phyloP scores from a whole-genome alignment of 108 stramenopile genomes.

The Cylindrotheca fusiformis region DNA sequence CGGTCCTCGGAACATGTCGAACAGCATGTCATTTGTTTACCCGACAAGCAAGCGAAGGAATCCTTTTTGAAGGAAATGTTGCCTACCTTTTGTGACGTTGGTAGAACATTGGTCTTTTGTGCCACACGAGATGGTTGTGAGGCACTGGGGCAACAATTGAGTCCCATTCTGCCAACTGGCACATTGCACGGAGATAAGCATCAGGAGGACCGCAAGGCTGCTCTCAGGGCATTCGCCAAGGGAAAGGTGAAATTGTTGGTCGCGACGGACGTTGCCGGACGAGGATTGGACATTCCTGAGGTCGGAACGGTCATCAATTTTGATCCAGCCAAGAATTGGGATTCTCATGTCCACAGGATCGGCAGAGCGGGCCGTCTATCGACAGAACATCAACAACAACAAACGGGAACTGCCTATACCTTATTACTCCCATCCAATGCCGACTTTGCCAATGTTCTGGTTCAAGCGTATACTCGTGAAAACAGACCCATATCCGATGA shows the following conservation, averaged over 20 bases:
- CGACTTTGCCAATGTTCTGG: constrained; percentile 64
- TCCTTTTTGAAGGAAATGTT: constrained; percentile 71
- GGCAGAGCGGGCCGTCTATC: constrained; percentile 96
- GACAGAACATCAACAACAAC: constrained; percentile 47
- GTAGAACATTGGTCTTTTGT: constrained; percentile 79
- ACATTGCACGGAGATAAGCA: constrained; percentile 98
- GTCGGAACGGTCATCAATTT: constrained; percentile 91
- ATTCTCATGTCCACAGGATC: constrained; percentile 93
- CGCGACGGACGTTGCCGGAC: constrained; percentile 98
- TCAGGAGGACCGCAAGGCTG: constrained; percentile 88
- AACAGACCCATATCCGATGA: constrained; percentile 55
- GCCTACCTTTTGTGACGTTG: constrained; percentile 55
- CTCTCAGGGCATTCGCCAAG: constrained; percentile 84
- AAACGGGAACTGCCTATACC: constrained; percentile 74
- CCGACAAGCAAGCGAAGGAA: constrained; percentile 47
- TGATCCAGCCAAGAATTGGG: constrained; percentile 91
- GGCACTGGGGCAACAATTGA: constrained; percentile 39
- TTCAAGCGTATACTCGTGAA: constrained; percentile 70
- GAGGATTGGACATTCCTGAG: constrained; percentile 94
- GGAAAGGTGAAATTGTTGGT: constrained; percentile 77
- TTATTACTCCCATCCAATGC: constrained; percentile 67
- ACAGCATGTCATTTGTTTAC: constrained; percentile 80
- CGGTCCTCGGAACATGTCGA: constrained; percentile 64
- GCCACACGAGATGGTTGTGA: constrained; percentile 76
- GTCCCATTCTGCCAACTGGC: not conserved